Base-by-base conservation (phyloP, 495 filamentous ascomycete species). In the Aspergillus conjunctus region DNA sequence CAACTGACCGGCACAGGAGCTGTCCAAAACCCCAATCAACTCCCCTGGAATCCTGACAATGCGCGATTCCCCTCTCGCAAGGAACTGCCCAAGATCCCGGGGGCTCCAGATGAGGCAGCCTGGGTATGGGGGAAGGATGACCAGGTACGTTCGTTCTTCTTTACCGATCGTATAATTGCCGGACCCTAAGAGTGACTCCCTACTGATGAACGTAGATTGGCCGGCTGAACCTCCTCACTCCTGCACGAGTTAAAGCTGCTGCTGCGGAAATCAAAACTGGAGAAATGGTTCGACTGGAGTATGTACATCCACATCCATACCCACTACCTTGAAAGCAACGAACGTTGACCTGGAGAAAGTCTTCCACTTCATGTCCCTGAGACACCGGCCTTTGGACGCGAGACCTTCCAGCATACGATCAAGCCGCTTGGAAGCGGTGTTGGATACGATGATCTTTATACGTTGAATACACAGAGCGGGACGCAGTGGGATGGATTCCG, bases 401-500 rank as follows among this genome's bases (percentile, higher is more conserved):
- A 83, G 64, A 58, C 65, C 0, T 85, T 84, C 67, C 69, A 80
- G 60, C 83, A 84, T 59, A 73, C 71, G 43, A 83, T 84, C 72
- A 84, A 82, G 59, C 61, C 66, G 0, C 53, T 82, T 0, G 58
- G 65, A 0, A 66, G 71, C 32, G 74, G 70, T 22, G 44, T 80
- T 7, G 77, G 75, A 0, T 85, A 82, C 58, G 85, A 89, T 53
- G 87, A 90, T 62, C 75, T 83, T 39, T 85, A 89, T 56, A 75
- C 74, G 4, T 66, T 91, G 69, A 91, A 91, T 67, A 91, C 88
- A 0, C 88, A 91, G 66, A 82, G 81, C 64, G 82, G 84, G 18
- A 87, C 85, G 3, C 89, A 92, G 70, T 91, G 89, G 89, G 89
- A 92, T 70, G 85, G 87, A 21, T 85, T 91, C 53, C 72, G 85